Evolutionary conservation across 371 early-diverging fungal species (phyloP), one percentile per base, ranked within the genome.

Genomic region (Chytridium lagenaria): DNA sequence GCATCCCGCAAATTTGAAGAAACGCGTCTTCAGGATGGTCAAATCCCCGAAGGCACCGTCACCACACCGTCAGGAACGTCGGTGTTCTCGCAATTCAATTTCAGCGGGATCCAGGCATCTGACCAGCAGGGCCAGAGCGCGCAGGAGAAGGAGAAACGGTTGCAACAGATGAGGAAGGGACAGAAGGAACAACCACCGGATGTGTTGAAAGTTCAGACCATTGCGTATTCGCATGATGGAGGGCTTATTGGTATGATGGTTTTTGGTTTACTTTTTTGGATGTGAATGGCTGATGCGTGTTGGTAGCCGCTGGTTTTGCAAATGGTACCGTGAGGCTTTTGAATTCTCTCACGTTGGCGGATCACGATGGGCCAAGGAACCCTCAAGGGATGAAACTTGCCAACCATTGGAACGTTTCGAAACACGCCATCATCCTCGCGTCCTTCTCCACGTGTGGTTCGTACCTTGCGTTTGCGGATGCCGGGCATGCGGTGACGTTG

Each of bases 321-420:
- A 81, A 85, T 51, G 85, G 85, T 28, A 75, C 72, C 0, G 59
- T 83, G 10, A 51, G 79, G 16, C 69, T 85, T 36, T 36, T 85
- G 28, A 65, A 77, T 33, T 50, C 81, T 15, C 16, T 40, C 19
- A 81, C 78, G 5, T 66, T 85, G 3, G 34, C 59, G 39, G 85
- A 84, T 51, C 26, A 26, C 26, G 76, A 75, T 49, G 76, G 76
- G 7, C 76, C 71, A 19, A 52, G 76, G 50, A 75, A 71, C 52
- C 71, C 71, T 23, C 36, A 66, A 31, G 76, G 76, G 26, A 67
- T 71, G 2, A 67, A 71, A 23, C 61, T 75, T 64, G 39, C 49
- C 7, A 51, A 66, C 30, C 71, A 34, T 63, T 75, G 59, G 52
- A 68, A 71, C 23, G 72, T 70, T 7, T 71, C 70, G 3, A 75